Evolutionary conservation across 2,329 filamentous ascomycete genomes (phyloP), one percentile per base, ranked within the genome.

Genomic region (Sphaceloma murrayae): DNA sequence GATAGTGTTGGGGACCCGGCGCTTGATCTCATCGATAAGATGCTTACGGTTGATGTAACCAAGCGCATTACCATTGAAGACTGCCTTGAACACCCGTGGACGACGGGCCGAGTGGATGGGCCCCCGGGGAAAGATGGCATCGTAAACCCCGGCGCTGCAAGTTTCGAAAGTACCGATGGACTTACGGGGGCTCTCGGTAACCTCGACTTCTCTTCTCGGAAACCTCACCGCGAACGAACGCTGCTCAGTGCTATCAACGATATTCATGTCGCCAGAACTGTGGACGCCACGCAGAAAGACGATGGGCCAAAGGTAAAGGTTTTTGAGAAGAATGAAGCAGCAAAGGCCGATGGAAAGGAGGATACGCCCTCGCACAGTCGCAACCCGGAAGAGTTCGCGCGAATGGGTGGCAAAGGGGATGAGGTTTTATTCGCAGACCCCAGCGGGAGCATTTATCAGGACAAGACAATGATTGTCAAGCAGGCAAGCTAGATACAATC

Each of bases 41-140:
- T 98, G 91, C 74, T 98, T 40, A 83, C 85, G 2, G 87, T 95
- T 24, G 80, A 95, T 51, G 80, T 86, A 2, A 78, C 85, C 19
- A 77, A 81, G 61, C 79, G 91, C 38, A 89, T 83, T 62, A 89
- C 84, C 0, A 78, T 98, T 48, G 88, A 96, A 51, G 78, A 94
- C 55, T 96, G 91, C 58, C 73, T 98, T 7, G 70, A 82, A 52
- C 91, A 98, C 58, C 87, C 89, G 0, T 98, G 91, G 91, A 76
- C 86, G 44, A 86, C 78, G 1, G 52, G 55, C 27, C 51, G 49
- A 5, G 47, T 29, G 16, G 48, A 58, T 45, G 58, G 52, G 34
- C 39, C 34, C n/a, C 32, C 42, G 34, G 42, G 42, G 13, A 29
- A 34, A 13, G 45, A 39, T n/a, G 42, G 78, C 73, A 32, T 39